phyloP scores from a whole-genome alignment of 305 asterid genomes.

The Fraxinus xanthoxyloides region DNA sequence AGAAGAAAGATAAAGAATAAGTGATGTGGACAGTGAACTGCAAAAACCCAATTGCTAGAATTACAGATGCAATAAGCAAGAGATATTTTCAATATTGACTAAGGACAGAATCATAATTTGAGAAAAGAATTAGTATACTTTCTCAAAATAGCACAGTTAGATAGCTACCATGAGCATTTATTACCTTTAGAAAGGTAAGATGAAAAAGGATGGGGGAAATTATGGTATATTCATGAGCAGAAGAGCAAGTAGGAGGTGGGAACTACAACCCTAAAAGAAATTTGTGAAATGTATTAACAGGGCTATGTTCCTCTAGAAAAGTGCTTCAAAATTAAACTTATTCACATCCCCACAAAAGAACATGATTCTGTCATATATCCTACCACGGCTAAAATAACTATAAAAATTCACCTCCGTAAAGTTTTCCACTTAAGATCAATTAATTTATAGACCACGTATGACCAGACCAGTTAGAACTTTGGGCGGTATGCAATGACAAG shows the following conservation, averaged over 20 bases:
- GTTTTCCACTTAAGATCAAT: not conserved
- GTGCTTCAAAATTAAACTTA: slow-evolving; percentile 4
- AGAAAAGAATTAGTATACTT: not conserved
- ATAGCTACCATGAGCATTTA: slow-evolving; percentile 1
- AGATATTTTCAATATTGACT: not conserved
- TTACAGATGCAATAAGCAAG: not conserved
- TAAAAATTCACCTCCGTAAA: not conserved
- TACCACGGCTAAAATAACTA: not conserved
- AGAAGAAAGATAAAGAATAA: not conserved
- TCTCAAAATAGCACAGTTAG: slow-evolving; percentile 7
- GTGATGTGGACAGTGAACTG: not conserved
- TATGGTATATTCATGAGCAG: not conserved
- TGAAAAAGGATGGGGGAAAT: slow-evolving; percentile 20
- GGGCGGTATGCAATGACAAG: not conserved
- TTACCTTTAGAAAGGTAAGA: slow-evolving; percentile 16
- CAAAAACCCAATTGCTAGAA: not conserved
- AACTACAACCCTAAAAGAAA: not conserved
- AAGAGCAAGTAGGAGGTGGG: not conserved
- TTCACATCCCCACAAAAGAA: not conserved
- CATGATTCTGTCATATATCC: not conserved
- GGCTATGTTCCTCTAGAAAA: not conserved
- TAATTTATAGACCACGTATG: slow-evolving; percentile 10
- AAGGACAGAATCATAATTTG: not conserved
- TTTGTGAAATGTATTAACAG: not conserved
- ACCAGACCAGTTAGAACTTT: slow-evolving; percentile 29